Base-by-base conservation (phyloP, 2,329 filamentous ascomycete species). In the Trichoderma endophyticum region DNA sequence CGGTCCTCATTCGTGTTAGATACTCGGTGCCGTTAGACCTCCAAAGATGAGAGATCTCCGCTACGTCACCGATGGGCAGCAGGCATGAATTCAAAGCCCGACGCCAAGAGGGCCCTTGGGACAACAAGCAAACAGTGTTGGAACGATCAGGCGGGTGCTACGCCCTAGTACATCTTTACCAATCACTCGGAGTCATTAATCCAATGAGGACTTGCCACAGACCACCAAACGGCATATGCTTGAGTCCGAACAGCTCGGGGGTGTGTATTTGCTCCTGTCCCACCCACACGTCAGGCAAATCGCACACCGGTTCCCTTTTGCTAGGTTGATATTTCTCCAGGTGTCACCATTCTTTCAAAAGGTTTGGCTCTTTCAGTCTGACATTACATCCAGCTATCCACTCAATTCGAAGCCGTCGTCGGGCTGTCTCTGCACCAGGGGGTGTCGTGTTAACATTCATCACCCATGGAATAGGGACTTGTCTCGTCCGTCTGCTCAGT, bases 241-340 rank as follows among this genome's bases (percentile, higher is more conserved):
- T 59, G 26, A 61, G n/a, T 51, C 63, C 57, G 48, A 48, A 36
- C 39, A 59, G 57, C 48, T 73, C 43, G 48, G 70, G 56, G 68
- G 62, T 51, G 56, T 68, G 34, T 51, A 59, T 59, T 66, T 65
- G 54, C 56, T 71, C 61, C 39, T 71, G 72, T 73, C 68, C 68
- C 72, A 73, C 72, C 69, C 68, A 71, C 63, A 73, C 57, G 62
- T 71, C 68, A 73, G 43, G 63, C 54, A 68, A 65, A 67, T 63
- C 24, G 69, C 63, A 73, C 72, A 73, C 72, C 72, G 72, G 72
- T 71, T 63, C 26, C 34, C 60, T 64, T 43, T 57, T 62, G 43
- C 54, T 65, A 54, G 69, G 39, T 71, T 51, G 63, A 48, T 59
- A 68, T 57, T 43, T n/a, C 30, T 26, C 56, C 34, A 65, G 26